Conservation (phyloP, 768 basidiomycete genomes). For the Xerocomellus intermedius region DNA sequence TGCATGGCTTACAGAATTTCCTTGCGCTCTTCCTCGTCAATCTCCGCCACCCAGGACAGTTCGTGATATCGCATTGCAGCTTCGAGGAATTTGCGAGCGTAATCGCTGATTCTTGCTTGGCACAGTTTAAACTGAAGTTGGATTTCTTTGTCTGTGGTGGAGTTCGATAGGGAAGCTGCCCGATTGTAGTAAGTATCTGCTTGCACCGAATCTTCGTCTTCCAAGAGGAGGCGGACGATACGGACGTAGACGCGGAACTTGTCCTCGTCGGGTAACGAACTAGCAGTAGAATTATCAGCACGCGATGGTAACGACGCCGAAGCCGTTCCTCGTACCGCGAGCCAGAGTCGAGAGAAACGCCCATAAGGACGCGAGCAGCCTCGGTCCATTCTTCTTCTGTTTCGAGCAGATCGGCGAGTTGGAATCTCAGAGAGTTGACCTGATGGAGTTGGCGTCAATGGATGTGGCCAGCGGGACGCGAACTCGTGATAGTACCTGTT, state of each 20-base stretch:
- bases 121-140: constrained; percentile 85
- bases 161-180: constrained; percentile 85
- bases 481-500: constrained; percentile 65
- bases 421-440: constrained; percentile 81
- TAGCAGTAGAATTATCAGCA: constrained; percentile 22
- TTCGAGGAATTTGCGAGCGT: constrained; percentile 88
- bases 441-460: constrained; percentile 31
- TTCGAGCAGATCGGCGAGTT: constrained; percentile 90
- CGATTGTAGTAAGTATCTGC: constrained; percentile 99
- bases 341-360: constrained; percentile 87
- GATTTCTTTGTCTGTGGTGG: constrained; percentile 74
- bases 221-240: constrained; percentile 89
- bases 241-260: constrained; percentile 90
- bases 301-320: neutral
- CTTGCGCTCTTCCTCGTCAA: constrained; percentile 90
- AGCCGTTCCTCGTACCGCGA: constrained; percentile 56
- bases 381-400: constrained; percentile 91
- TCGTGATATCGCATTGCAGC: constrained; percentile 95
- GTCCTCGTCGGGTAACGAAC: constrained; percentile 72
- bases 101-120: constrained; percentile 94
- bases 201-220: constrained; percentile 95
- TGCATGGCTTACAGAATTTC: constrained; percentile 75
- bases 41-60: constrained; percentile 83
- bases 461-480: neutral
- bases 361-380: constrained; percentile 89